Base-by-base conservation (phyloP, 257 asterid species). In the Salvia miltiorrhiza region DNA sequence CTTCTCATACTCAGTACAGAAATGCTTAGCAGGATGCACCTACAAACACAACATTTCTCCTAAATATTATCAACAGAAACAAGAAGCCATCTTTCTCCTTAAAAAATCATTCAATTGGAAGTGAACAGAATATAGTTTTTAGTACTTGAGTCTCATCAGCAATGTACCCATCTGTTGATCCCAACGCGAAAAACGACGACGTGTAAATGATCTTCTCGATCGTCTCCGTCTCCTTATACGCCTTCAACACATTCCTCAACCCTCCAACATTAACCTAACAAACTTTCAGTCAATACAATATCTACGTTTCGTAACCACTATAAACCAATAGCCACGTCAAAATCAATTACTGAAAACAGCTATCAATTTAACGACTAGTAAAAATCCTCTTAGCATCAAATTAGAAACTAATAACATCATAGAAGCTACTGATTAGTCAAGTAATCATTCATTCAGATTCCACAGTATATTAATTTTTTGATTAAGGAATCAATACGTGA, bases 151-250 rank as follows among this genome's bases (percentile, higher is more conserved):
- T 72, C 78, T 90, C 98, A 63, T 93, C 95, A 2, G 85, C 98
- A 72, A 85, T 57, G 78, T 71, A 72, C 60, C 97, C 96, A 76
- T 93, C 98, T 43, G 96, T 90, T 3, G 96, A 66, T 8, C 97
- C 98, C 79, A 93, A 75, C 4, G 97, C 98, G 20, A 93, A 93
- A 76, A 88, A 93, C 53, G 98, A 93, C 44, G 98, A 93, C 14
- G 97, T 93, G 44, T 93, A 90, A 1, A 93, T 64, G 47, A 93
- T 87, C 89, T 80, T 93, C 78, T 90, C 89, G 62, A 90, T 52
- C 10, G 81, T 69, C 17, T 79, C 69, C 11, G 84, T 77, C 73
- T 88, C 96, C 77, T 77, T 84, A 61, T 28, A 85, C 20, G 90
- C 96, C 80, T 72, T 84, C 76, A 93, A 28, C 12, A 93, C 90